These are phyloP conservation scores for Marasmius fiardii DNA, from an alignment of 1,284 basidiomycete species.

Conservation along the genomic window DNA sequence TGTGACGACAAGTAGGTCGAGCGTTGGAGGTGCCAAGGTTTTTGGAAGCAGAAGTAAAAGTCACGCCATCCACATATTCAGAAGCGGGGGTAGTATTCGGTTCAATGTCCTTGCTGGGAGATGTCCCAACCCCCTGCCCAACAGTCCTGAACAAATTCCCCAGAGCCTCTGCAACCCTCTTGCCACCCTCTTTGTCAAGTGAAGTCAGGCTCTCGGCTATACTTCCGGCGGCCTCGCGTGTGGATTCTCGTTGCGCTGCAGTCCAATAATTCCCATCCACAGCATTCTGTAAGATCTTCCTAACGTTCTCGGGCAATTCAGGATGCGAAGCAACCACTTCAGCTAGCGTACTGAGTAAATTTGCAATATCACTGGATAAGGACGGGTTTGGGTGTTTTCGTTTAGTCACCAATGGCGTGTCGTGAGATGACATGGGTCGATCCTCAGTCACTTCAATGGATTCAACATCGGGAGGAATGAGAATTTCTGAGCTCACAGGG, in stretches of 20 bases:
- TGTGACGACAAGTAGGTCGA: slow-evolving; percentile 5
- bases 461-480: slow-evolving; percentile 12
- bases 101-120: slow-evolving; percentile 1
- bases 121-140: slow-evolving; percentile 30
- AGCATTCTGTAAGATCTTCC: slow-evolving; percentile 58
- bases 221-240: slow-evolving; percentile 45
- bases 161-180: slow-evolving; percentile 60
- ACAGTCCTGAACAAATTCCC: slow-evolving; percentile 54
- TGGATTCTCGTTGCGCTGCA: slow-evolving; percentile 46
- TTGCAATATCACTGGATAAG: slow-evolving; percentile 60
- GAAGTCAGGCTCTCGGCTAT: slow-evolving; percentile 42
- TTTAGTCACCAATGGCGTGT: slow-evolving; percentile 31
- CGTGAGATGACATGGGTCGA: slow-evolving; percentile 54
- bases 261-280: slow-evolving; percentile 65
- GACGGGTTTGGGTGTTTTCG: slow-evolving; percentile 34
- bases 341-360: slow-evolving; percentile 52
- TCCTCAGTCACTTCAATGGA: slow-evolving; percentile 29
- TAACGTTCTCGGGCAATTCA: slow-evolving; percentile 63
- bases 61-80: background rate
- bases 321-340: slow-evolving; percentile 58
- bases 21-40: slow-evolving; percentile 5
- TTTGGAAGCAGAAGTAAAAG: slow-evolving; percentile 15
- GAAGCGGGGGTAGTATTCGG: background rate
- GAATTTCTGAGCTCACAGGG: slow-evolving; percentile 8
- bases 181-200: slow-evolving; percentile 60